Evolutionary conservation across 352 stramenopile species (phyloP), one percentile per base, ranked within the genome.

Genomic region (Phytophthora tubulina): DNA sequence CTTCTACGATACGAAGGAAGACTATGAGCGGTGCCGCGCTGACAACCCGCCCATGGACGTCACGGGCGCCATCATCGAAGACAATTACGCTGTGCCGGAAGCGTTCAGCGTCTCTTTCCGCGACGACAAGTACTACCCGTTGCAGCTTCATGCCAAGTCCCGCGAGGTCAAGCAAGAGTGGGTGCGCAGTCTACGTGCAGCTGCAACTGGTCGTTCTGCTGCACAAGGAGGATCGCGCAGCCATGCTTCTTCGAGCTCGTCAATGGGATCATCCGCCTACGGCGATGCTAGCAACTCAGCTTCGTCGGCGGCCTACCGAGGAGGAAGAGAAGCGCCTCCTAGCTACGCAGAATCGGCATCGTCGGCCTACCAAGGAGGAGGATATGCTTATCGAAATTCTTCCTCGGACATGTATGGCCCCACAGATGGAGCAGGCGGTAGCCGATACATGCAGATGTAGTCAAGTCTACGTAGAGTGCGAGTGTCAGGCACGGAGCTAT

Each of bases 1-100:
- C 45, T 94, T 93, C 39, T 96, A 92, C 72, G 88, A 94, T 58
- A 95, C 88, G 3, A 95, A 96, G 59, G 88, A 95, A 50, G 89
- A 96, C 71, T 96, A 94, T 68, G 85, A 94, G 67, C 88, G 89
- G 51, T 90, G 82, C 30, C 88, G 88, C 48, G 82, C 86, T 10
- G 86, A 93, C 56, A 94, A 93, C 50, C 88, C 85, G 17, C 88
- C 85, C 4, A 95, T 95, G 81, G 87, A 96, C 65, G 67, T 96
- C 38, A 92, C 81, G 3, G 85, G 86, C 14, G 86, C 89, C 10
- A 74, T 88, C 6, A 76, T 96, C 10, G 84, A 95, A 72, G 89
- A 95, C 69, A 88, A 89, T 50, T 88, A 82, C 41, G 79, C 83
- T n/a, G 82, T 94, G 30, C 85, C 85, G 0, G 89, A 96, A 73